Base-by-base conservation (phyloP, 2,329 filamentous ascomycete genomes). In the Botrytis elliptica region DNA sequence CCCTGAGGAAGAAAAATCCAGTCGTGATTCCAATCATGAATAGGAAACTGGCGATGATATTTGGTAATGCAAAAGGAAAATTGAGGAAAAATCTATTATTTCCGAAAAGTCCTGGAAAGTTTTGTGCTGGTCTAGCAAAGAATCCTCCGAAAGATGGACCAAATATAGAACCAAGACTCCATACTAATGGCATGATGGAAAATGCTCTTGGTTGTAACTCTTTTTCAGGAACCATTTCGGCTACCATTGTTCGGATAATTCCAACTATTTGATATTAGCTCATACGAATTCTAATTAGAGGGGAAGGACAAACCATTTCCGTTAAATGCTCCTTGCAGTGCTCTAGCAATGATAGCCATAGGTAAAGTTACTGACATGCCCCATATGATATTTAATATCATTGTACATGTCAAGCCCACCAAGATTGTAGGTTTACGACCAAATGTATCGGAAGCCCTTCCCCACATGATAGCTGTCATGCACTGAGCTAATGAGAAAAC, bases 101-200 rank as follows among this genome's bases (percentile, higher is more conserved):
- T 9, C 90, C 90, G 79, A 97, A 97, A 4, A 94, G 73, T 3
- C 83, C 83, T 0, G 94, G 94, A 79, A 92, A 90, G 74, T 94
- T 91, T 74, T 91, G 87, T 1, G 91, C 90, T 0, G 95, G 95
- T 74, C 93, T 91, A 14, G 94, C 93, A 75, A 98, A 89, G 75
- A 94, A 91, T 7, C 95, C 95, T 42, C 95, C 95, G 79, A 98
- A 92, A 6, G 90, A 91, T 1, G 95, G 95, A 0, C 95, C 95
- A 77, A 97, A 92, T 55, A 97, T 93, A 52, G 90, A 92, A 0
- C 95, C 95, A 70, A 98, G 85, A 18, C 91, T 94, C 92, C 94
- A 98, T 65, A 92, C 93, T 25, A 98, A 84, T 6, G 95, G 95
- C 95, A 98, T 98, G 64, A 98, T 86, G 76, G 92, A 94, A 82